These are phyloP conservation scores for Parietichytrium sp. DNA, from an alignment of 108 stramenopile species.

Conservation along the genomic window DNA sequence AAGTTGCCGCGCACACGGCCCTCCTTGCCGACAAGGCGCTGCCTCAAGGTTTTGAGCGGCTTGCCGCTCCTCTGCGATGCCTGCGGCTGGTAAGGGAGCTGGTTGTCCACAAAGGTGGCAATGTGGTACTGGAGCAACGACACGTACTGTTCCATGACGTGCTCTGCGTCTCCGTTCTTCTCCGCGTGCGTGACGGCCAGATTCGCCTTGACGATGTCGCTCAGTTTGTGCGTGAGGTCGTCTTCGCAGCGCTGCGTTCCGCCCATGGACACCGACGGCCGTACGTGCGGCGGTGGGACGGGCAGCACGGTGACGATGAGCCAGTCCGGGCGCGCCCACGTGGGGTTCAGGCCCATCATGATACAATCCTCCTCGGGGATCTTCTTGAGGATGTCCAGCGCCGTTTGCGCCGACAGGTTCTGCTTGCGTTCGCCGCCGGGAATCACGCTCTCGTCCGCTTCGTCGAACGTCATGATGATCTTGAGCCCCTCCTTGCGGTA, in stretches of 20 bases:
- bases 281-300: constrained; percentile 96
- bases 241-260: constrained; percentile 78
- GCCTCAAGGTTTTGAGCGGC: constrained; percentile 89
- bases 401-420: constrained; percentile 77
- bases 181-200: constrained; percentile 81
- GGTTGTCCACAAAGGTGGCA: constrained; percentile 88
- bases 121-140: constrained; percentile 91
- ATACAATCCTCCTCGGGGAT: constrained; percentile 87
- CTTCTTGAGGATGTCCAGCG: constrained; percentile 79
- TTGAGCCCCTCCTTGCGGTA: constrained; percentile 27
- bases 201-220: constrained; percentile 92
- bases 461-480: constrained; percentile 30
- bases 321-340: constrained; percentile 93
- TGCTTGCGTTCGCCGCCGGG: constrained; percentile 83
- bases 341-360: constrained; percentile 82
- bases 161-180: constrained; percentile 81
- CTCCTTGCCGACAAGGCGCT: constrained; percentile 94
- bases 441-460: not conserved
- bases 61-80: constrained; percentile 90
- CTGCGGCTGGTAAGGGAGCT: constrained; percentile 79
- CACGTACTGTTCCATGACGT: constrained; percentile 91
- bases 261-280: constrained; percentile 82
- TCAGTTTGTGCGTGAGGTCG: constrained; percentile 94
- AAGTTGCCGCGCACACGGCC: constrained; percentile 98
- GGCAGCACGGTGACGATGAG: constrained; percentile 90